Conservation (phyloP, 2,329 filamentous ascomycete genomes). For the Truncatella angustata region DNA sequence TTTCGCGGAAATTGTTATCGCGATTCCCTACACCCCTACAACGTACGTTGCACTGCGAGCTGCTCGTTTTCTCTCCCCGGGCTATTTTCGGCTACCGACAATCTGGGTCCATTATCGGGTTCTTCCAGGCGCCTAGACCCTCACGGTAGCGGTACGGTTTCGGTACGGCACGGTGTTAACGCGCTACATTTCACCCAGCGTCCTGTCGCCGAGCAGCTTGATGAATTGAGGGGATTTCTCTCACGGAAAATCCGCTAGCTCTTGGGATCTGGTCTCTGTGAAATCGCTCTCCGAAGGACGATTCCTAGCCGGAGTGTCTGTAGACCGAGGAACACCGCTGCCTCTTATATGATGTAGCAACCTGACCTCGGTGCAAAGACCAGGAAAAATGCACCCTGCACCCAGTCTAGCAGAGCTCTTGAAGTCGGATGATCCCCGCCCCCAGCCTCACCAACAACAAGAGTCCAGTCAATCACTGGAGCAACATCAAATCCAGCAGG, state of each 20-base stretch:
- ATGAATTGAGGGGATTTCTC: slow-evolving; percentile 5
- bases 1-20: not conserved
- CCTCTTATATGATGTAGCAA: slow-evolving; percentile 10
- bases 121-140: not conserved
- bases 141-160: not conserved
- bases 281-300: not conserved
- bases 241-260: not conserved
- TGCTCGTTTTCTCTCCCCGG: not conserved
- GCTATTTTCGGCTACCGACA: slow-evolving; percentile 5
- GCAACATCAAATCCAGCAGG: slow-evolving; percentile 1
- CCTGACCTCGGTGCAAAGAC: slow-evolving; percentile 1
- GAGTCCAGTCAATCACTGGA: slow-evolving; percentile 5
- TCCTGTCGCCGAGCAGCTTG: not conserved
- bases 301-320: not conserved
- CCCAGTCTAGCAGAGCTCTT: slow-evolving; percentile 33
- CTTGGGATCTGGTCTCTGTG: not conserved
- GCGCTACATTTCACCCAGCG: not conserved
- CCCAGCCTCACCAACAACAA: slow-evolving; percentile 21
- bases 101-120: not conserved
- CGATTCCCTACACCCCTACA: not conserved
- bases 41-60: not conserved
- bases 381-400: slow-evolving; percentile 30
- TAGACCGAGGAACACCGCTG: not conserved
- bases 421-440: slow-evolving; percentile 30
- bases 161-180: not conserved